A percentile compares a stretch with the other conserved stretches of the same genome.
These are phyloP conservation scores for Fusarium zealandicum DNA, from an alignment of 2,329 filamentous ascomycete genomes.

Conservation along the genomic window DNA sequence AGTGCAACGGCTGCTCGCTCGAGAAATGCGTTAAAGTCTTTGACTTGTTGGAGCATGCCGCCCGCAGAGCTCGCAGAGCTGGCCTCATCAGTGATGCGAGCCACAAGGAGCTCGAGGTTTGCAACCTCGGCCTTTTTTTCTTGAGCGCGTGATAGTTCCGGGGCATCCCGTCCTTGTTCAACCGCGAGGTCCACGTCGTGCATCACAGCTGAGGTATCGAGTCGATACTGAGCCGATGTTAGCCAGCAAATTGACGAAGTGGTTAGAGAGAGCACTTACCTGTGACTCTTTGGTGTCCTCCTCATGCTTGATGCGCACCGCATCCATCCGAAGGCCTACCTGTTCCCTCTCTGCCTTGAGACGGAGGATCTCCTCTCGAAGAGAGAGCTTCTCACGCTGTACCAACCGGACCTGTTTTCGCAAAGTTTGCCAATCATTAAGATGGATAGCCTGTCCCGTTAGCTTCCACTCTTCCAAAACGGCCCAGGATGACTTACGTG, in stretches of 20 bases:
- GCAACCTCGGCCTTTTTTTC: conserved; percentile 59
- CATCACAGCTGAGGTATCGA: conserved; percentile 64
- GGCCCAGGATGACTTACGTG: conserved; percentile 55
- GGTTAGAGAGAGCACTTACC: conserved; percentile 46
- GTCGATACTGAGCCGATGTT: conserved; percentile 48
- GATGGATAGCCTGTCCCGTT: conserved; percentile 59
- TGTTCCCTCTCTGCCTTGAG: conserved; percentile 67
- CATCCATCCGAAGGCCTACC: conserved; percentile 68
- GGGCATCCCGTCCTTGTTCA: conserved; percentile 57
- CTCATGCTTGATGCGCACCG: conserved; percentile 66
- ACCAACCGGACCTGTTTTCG: conserved; percentile 64
- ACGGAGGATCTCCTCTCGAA: conserved; percentile 67
- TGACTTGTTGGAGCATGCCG: conserved; percentile 63
- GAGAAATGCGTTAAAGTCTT: conserved; percentile 68
- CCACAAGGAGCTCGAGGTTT: conserved; percentile 65
- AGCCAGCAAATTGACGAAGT: neutral
- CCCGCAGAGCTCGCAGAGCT: conserved; percentile 58
- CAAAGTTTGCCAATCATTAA: conserved; percentile 66
- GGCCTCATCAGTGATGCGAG: conserved; percentile 61
- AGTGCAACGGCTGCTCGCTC: conserved; percentile 66
- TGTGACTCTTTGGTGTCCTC: conserved; percentile 59
- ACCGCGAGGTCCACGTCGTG: conserved; percentile 68
- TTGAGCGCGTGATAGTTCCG: conserved; percentile 54
- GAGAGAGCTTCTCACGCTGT: conserved; percentile 62
- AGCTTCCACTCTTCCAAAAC: neutral